A percentile compares a stretch with the other conserved stretches of the same genome.
Evolutionary conservation across 1,139 yeast genomes (phyloP).

Genomic region (Fermentozyma sake): DNA sequence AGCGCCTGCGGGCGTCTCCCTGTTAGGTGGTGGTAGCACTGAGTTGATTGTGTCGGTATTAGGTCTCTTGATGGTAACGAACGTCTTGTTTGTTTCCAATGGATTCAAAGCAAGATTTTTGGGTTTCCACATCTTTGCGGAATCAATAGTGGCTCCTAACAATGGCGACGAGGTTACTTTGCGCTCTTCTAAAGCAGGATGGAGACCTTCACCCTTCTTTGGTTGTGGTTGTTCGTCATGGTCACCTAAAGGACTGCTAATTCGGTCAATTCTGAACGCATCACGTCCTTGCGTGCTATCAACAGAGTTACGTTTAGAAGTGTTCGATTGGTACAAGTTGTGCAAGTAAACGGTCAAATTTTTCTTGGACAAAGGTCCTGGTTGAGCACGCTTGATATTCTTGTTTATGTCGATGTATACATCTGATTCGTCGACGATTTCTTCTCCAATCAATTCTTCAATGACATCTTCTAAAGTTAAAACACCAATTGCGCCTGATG

Average conservation of each 20-base stretch:
- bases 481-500: constrained; percentile 86
- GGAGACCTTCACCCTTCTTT: not conserved
- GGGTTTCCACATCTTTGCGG: constrained; percentile 40
- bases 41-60: constrained; percentile 19
- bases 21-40: constrained; percentile 21
- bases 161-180: constrained; percentile 1
- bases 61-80: constrained; percentile 66
- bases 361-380: constrained; percentile 79
- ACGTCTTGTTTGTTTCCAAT: constrained; percentile 62
- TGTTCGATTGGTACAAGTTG: constrained; percentile 43
- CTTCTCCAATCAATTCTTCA: constrained; percentile 96
- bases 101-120: constrained; percentile 83
- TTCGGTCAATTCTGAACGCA: too few species aligned
- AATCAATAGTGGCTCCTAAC: constrained; percentile 8
- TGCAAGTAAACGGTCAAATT: constrained; percentile 68
- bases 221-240: constrained; percentile 1
- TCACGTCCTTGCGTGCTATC: constrained; percentile 16
- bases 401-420: constrained; percentile 89
- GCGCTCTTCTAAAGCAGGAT: too few species aligned
- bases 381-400: constrained; percentile 75
- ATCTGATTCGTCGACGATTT: constrained; percentile 95
- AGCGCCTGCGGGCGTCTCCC: constrained; percentile 10
- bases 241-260: constrained; percentile 4
- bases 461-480: constrained; percentile 93
- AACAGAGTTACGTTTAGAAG: constrained; percentile 37